phyloP scores from a whole-genome alignment of 1,284 basidiomycete species.

The Ustanciosporium gigantosporum region DNA sequence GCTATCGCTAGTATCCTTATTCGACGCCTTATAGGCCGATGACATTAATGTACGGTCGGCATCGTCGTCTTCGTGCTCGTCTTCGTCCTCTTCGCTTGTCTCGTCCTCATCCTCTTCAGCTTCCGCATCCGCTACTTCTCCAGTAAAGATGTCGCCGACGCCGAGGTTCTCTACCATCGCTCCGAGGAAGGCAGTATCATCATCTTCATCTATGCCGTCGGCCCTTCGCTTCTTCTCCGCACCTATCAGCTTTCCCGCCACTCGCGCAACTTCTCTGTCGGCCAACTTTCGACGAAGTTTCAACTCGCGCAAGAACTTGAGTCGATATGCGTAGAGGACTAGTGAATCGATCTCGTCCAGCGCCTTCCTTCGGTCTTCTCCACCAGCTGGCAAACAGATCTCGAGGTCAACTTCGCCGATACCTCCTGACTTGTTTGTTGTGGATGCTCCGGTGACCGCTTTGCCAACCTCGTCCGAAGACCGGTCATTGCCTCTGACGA shows the following conservation, averaged over 20 bases:
- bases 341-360: conserved; percentile 55
- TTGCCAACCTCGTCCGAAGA: conserved; percentile 67
- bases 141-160: conserved; percentile 52
- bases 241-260: conserved; percentile 34
- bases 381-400: conserved; percentile 52
- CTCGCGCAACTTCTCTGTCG: conserved; percentile 42
- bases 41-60: neutral
- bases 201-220: conserved; percentile 38
- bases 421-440: conserved; percentile 10
- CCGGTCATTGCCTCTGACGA: conserved; percentile 81
- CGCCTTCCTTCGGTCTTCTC: conserved; percentile 37
- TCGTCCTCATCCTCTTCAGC: conserved; percentile 56
- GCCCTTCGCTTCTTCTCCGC: conserved; percentile 22
- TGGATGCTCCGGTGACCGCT: neutral
- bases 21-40: neutral
- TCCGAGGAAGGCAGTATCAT: conserved; percentile 49
- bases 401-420: conserved; percentile 55
- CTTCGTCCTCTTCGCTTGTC: conserved; percentile 62
- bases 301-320: conserved; percentile 56
- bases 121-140: conserved; percentile 53
- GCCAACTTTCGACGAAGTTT: conserved; percentile 52
- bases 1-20: conserved; percentile 7
- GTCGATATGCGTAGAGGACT: conserved; percentile 54
- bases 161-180: conserved; percentile 57
- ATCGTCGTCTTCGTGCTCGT: conserved; percentile 45